Evolutionary conservation across 305 asterid genomes (phyloP), one percentile per base, ranked within the genome.

Genomic region (Fraxinus paxiana): DNA sequence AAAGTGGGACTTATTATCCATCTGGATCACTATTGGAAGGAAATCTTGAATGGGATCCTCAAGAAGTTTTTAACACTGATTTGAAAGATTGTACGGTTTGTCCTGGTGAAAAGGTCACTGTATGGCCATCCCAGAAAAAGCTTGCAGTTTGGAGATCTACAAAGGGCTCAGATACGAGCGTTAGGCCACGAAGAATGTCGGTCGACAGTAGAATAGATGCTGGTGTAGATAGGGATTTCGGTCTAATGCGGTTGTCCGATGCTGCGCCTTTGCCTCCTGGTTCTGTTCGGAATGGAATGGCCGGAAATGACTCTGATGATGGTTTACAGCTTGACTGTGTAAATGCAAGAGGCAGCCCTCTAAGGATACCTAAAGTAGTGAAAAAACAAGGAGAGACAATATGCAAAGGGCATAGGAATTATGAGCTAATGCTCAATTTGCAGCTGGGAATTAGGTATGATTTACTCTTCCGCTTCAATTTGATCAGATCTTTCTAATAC

Each of bases 61-160:
- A 88, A 12, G 87, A 91, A 10, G 89, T 92, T 7, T 91, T 83
- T 18, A 69, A 41, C 3, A 81, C 77, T 3, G 89, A 91, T 73
- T 84, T 92, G 86, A 88, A 86, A 22, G 92, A 89, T 2, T 89
- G 92, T 76, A 86, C 51, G 77, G 82, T 92, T 13, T 87, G 88
- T 38, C 93, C 90, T 0, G 75, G 79, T 6, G 97, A 93, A 78
- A 92, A 88, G 79, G 87, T 95, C 15, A 88, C 94, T 0, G 80
- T 93, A n/a, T 88, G 93, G 92, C 99, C 99, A 6, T 95, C 98
- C 0, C 94, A 95, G 77, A 90, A 95, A 87, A 93, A 90, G 87
- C 88, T 95, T 6, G 97, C 97, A 0, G 89, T 87, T 6, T 91
- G 94, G 94, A 89, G 89, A 78, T 87, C 90, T 20, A 24, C 92